Evolutionary conservation across 306 rosid species (phyloP).

Genomic region (Cucurbita maxima): DNA sequence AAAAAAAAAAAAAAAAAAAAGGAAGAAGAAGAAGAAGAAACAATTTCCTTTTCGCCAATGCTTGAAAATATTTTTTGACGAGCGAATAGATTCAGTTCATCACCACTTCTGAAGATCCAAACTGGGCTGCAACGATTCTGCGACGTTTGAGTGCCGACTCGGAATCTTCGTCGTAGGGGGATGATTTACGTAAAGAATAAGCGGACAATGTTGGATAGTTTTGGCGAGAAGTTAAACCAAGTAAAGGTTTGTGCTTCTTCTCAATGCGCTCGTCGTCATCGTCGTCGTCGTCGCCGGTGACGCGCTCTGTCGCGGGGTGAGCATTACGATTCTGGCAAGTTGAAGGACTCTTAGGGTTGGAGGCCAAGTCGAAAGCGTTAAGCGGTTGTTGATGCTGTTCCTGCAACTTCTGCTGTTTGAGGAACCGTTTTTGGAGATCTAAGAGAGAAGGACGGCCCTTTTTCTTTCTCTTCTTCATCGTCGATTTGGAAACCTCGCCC

Average conservation of each 20-base stretch:
- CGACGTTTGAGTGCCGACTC: conserved; percentile 33
- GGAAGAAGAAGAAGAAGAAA: no score
- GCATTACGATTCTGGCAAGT: conserved; percentile 14
- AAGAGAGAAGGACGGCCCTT: conserved; percentile 95
- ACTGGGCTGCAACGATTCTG: conserved; percentile 24
- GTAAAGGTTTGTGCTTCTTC: conserved; percentile 69
- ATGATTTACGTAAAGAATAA: conserved; percentile 14
- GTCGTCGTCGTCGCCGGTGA: conserved; percentile 24
- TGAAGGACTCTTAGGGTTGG: conserved; percentile 18
- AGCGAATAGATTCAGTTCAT: conserved; percentile 20
- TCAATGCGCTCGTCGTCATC: conserved; percentile 59
- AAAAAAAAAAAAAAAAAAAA: neutral
- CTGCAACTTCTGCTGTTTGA: conserved; percentile 35
- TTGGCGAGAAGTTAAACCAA: conserved; percentile 39
- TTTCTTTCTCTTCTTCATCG: conserved; percentile 70
- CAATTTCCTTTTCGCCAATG: neutral
- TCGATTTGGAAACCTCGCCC: conserved; percentile 57
- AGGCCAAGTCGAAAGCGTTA: conserved; percentile 17
- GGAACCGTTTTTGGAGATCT: conserved; percentile 86
- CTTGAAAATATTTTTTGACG: neutral
- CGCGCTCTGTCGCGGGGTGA: conserved; percentile 4
- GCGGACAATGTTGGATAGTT: conserved; percentile 33
- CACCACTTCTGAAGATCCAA: conserved; percentile 43
- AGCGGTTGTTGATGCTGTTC: conserved; percentile 14
- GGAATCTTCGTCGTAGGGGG: conserved; percentile 30